These are phyloP conservation scores for Calophaca sinica DNA, from an alignment of 306 rosid genomes.

Conservation along the genomic window DNA sequence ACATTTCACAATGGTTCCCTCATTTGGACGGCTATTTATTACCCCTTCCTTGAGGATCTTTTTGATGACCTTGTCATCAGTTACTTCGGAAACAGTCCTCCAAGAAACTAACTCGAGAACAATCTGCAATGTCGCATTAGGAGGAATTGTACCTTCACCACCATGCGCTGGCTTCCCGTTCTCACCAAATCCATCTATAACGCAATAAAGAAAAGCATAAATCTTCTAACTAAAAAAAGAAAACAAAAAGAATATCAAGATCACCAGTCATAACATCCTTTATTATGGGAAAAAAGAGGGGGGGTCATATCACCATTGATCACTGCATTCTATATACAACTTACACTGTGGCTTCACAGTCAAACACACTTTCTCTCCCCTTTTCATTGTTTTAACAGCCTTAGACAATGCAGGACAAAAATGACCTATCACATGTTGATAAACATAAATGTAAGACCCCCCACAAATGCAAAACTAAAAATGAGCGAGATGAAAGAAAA, in stretches of 20 bases:
- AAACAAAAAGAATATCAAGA: background rate
- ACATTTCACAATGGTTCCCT: too few species aligned
- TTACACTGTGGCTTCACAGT: background rate
- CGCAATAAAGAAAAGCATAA: background rate
- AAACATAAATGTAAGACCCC: too few species aligned
- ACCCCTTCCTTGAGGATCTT: slow-evolving; percentile 74
- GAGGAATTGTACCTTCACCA: slow-evolving; percentile 68
- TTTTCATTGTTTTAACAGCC: too few species aligned
- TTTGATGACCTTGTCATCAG: slow-evolving; percentile 78
- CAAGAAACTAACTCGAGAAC: slow-evolving; percentile 79
- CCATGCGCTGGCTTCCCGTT: slow-evolving; percentile 58
- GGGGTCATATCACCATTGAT: too few species aligned
- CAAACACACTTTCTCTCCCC: too few species aligned
- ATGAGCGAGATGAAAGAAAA: background rate
- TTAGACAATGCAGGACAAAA: background rate
- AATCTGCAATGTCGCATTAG: slow-evolving; percentile 71
- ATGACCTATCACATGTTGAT: background rate
- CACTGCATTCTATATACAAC: too few species aligned
- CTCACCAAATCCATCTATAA: slow-evolving; percentile 88
- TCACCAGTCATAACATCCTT: too few species aligned
- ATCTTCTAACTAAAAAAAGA: background rate
- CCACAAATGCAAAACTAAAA: too few species aligned
- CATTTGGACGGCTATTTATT: slow-evolving; percentile 73
- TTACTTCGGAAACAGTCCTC: slow-evolving; percentile 82
- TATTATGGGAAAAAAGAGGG: too few species aligned